phyloP scores from a whole-genome alignment of 2,329 filamentous ascomycete species.

The Fusarium odoratissimum region DNA sequence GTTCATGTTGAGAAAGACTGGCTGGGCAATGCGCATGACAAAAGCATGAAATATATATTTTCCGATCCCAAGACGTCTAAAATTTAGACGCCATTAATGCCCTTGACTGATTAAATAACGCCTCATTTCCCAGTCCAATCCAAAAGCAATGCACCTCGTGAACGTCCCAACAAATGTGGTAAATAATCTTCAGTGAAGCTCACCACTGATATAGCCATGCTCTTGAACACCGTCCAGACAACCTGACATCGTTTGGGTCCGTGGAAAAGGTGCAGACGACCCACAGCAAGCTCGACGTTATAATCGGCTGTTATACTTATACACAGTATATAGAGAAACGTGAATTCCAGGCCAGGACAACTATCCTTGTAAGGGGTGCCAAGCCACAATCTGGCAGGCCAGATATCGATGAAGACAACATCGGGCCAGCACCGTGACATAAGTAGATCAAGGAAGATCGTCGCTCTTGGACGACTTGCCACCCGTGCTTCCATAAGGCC shows the following conservation, averaged over 20 bases:
- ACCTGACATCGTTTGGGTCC: neutral
- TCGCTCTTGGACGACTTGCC: conserved; percentile 49
- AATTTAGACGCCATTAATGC: conserved; percentile 24
- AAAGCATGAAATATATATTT: conserved; percentile 12
- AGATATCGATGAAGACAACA: neutral
- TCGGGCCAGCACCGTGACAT: neutral
- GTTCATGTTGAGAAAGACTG: neutral
- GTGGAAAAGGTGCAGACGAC: neutral
- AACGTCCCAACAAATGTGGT: neutral
- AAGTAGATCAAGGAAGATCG: conserved; percentile 46
- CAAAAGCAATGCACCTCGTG: conserved; percentile 14
- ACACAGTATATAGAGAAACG: conserved; percentile 11
- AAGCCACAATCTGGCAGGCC: neutral
- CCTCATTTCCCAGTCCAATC: conserved; percentile 13
- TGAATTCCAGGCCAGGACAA: conserved; percentile 34
- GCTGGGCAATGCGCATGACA: neutral
- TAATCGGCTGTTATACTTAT: conserved; percentile 17
- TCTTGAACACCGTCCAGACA: neutral
- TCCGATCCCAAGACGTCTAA: conserved; percentile 25
- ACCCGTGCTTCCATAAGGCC: conserved; percentile 51
- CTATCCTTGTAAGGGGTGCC: conserved; percentile 37
- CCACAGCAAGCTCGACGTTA: neutral
- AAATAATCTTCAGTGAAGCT: neutral
- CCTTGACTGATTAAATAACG: conserved; percentile 23
- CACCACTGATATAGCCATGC: neutral